Percentiles rank a stretch among this genome's conserved stretches.
Conservation (phyloP, 192 early-diverging fungal species). For the Rhizoclosmatium globosum region DNA sequence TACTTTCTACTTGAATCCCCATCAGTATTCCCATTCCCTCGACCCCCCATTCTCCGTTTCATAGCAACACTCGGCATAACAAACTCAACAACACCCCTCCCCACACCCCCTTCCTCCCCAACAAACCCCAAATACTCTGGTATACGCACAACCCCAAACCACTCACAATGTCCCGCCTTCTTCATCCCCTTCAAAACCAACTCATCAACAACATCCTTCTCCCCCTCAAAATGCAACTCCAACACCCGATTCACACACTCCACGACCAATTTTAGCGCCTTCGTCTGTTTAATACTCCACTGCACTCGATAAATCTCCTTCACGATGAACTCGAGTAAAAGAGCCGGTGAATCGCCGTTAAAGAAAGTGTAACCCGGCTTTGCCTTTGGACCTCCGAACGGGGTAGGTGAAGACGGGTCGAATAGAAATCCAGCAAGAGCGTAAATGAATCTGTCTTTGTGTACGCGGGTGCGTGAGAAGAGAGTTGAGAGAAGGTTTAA, state of each 20-base stretch:
- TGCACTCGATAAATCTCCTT: neutral
- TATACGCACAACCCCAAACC: neutral
- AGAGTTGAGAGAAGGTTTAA: no score
- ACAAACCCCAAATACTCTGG: neutral
- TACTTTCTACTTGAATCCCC: neutral
- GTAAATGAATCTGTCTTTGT: neutral
- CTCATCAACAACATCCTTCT: slow-evolving; percentile 18
- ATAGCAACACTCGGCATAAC: neutral
- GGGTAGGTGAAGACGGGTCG: neutral
- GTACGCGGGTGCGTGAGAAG: neutral
- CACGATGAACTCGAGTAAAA: slow-evolving; percentile 1
- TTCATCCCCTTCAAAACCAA: slow-evolving; percentile 15
- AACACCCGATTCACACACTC: neutral
- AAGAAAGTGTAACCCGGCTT: slow-evolving; percentile 1
- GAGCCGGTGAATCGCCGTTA: neutral
- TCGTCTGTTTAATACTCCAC: neutral
- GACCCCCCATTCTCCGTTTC: neutral
- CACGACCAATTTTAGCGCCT: neutral
- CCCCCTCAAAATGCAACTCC: neutral
- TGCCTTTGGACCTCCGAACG: neutral
- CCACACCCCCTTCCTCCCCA: neutral
- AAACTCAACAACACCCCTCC: neutral
- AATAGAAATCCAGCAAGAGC: neutral
- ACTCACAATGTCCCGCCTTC: slow-evolving; percentile 11
- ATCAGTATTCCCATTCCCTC: neutral